Evolutionary conservation across 78 protist genomes (phyloP).

Genomic region (Andalucia godoyi): DNA sequence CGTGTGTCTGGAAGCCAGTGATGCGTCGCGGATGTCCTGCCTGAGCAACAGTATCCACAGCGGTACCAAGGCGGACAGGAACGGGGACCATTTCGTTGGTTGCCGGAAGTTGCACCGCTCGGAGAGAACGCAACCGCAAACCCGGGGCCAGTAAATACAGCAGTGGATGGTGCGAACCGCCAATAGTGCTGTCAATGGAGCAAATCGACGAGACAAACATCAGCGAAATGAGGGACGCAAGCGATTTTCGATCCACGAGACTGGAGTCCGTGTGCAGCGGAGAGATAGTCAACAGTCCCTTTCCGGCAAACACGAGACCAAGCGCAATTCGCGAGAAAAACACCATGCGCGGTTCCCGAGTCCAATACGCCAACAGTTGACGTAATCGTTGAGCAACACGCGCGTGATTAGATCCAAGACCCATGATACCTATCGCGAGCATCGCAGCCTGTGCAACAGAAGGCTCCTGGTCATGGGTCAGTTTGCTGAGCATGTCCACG

Average conservation of each 20-base stretch:
- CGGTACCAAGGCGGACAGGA: slow-evolving; percentile 49
- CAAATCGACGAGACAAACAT: no score
- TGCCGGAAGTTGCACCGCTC: neutral
- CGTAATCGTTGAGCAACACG: slow-evolving; percentile 79
- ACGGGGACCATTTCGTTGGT: slow-evolving; percentile 61
- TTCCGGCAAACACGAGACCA: slow-evolving; percentile 91
- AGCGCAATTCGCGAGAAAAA: slow-evolving; percentile 76
- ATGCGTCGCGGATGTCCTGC: slow-evolving; percentile 89
- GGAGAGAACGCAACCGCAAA: neutral
- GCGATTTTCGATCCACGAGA: no score
- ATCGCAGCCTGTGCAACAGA: slow-evolving; percentile 74
- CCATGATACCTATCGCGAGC: slow-evolving; percentile 48
- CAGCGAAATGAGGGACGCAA: no score
- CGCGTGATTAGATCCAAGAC: slow-evolving; percentile 89
- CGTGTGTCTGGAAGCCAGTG: slow-evolving; percentile 98
- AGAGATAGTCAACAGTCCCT: slow-evolving; percentile 78
- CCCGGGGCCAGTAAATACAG: no score
- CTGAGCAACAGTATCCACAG: slow-evolving; percentile 53
- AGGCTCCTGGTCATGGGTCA: slow-evolving; percentile 81
- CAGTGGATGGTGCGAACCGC: neutral
- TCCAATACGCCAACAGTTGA: slow-evolving; percentile 69
- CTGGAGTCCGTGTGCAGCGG: slow-evolving; percentile 76
- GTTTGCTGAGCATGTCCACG: slow-evolving; percentile 75
- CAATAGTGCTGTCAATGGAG: no score
- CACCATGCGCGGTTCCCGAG: slow-evolving; percentile 27